These are phyloP conservation scores for Suillus clintonianus DNA, from an alignment of 768 basidiomycete species.

Conservation along the genomic window DNA sequence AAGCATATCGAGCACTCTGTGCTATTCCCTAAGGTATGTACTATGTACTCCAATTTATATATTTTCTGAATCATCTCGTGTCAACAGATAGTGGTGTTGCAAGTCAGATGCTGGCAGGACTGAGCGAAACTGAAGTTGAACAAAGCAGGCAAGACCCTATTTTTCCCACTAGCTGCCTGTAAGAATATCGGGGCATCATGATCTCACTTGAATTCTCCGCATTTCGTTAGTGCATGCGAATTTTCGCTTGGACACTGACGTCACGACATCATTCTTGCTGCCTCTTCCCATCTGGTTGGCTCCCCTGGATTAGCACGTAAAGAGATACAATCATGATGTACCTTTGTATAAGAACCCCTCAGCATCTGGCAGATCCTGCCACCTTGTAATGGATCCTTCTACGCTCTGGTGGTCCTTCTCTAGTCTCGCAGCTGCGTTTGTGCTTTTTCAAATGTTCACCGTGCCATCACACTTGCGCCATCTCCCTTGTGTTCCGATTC, in stretches of 20 bases:
- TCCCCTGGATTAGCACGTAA: background rate
- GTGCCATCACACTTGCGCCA: slow-evolving; percentile 34
- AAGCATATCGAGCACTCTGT: background rate
- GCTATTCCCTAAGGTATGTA: background rate
- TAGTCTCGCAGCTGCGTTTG: background rate
- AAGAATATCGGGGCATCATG: background rate
- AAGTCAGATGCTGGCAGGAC: no score
- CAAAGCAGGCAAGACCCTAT: background rate
- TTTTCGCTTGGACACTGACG: background rate
- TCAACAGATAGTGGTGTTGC: no score
- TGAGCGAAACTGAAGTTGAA: no score
- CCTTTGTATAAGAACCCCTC: background rate
- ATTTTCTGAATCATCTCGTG: background rate
- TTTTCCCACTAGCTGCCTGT: background rate
- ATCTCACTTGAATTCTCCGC: no score
- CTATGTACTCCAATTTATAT: background rate
- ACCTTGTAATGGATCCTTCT: background rate
- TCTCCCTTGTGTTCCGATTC: slow-evolving; percentile 36
- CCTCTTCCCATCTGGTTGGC: background rate
- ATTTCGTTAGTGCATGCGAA: background rate
- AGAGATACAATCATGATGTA: background rate
- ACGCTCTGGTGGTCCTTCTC: background rate
- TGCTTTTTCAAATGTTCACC: slow-evolving; percentile 4
- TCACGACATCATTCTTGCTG: background rate
- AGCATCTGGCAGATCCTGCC: background rate